Base-by-base conservation (phyloP, 1,284 basidiomycete species). In the Pholiota adiposa region DNA sequence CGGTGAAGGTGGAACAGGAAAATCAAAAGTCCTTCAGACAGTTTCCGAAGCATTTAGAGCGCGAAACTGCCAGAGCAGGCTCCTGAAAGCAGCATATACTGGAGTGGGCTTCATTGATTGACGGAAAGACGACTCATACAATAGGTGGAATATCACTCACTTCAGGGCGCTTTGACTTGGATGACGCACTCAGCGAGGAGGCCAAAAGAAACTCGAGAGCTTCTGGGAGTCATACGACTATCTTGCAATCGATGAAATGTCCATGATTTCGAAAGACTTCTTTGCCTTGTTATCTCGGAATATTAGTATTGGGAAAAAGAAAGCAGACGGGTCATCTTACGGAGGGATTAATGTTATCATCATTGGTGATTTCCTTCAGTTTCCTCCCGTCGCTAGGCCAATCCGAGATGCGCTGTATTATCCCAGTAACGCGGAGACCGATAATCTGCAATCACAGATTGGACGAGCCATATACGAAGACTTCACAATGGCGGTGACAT, bases 1-100 rank as follows among this genome's bases (percentile, higher is more conserved):
- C 0, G 75, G 75, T 0, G 64, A 72, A 56, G 77, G 75, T 0
- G 77, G 77, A 0, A 74, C 71, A 1, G 76, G 77, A 4, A 78
- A 77, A 58, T 74, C 74, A 2, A 56, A 56, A 6, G 53, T 75
- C 3, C 72, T 78, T 2, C 56, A 72, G 46, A 64, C 63, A 0
- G 65, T 77, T 1, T 68, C 72, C 0, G 44, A 69, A 9, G 58
- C 59, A 0, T 75, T 75, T 43, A 52, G 53, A 16, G 23, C 34
- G 16, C 34, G 33, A 2, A 52, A 58, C 1, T 48, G 41, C 0
- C 1, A 23, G 2, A 27, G 63, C 8, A 31, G 62, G 36, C 55
- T 77, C 0, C 46, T 60, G 1, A 73, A 70, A 58, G 62, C 69
- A 0, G 72, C 73, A 4, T 66, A 65, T 2, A 70, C 75, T 1